Base-by-base conservation (phyloP, 495 filamentous ascomycete genomes). In the Choiromyces venosus region DNA sequence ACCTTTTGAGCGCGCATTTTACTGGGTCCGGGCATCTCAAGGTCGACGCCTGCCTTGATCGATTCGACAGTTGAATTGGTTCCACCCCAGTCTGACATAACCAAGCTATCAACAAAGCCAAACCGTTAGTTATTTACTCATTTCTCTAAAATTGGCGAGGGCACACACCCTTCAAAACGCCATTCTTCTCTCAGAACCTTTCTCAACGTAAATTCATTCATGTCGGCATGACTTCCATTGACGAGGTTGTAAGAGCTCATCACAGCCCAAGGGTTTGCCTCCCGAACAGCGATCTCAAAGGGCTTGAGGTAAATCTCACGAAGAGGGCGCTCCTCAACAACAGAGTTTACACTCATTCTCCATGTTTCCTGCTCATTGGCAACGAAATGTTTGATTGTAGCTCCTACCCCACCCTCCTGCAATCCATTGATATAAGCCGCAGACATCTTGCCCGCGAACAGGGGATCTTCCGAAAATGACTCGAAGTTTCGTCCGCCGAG, bases 241-340 rank as follows among this genome's bases (percentile, higher is more conserved):
- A 94, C 83, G n/a, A 90, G 84, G 77, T 94, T 94, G 74, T 96
- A 96, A n/a, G 90, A 89, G 0, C 88, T 89, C 92, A 96, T 96
- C 67, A 94, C 81, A 42, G 91, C 91, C 83, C 91, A 90, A 6
- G 91, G 89, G 61, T 89, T 88, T 56, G 91, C 89, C 71, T 94
- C 92, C n/a, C 91, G 85, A 74, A 93, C 85, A 4, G 91, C 92
- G 79, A 93, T 89, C 82, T 93, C 90, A 81, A 96, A 96, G 0
- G 92, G 92, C 74, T 89, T 85, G 14, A 94, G 87, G 76, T 94
- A 97, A 12, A 96, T 85, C 81, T 97, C 93, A 33, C 92, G 87
- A 72, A 96, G 81, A 10, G 92, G 88, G 42, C 93, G 86, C 74
- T 92, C 88, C 35, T 89, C 87, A 16, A 94, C 84, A 52, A 91